Evolutionary conservation across 192 early-diverging fungal species (phyloP), one percentile per base, ranked within the genome.

Genomic region (Coemansia sp.): DNA sequence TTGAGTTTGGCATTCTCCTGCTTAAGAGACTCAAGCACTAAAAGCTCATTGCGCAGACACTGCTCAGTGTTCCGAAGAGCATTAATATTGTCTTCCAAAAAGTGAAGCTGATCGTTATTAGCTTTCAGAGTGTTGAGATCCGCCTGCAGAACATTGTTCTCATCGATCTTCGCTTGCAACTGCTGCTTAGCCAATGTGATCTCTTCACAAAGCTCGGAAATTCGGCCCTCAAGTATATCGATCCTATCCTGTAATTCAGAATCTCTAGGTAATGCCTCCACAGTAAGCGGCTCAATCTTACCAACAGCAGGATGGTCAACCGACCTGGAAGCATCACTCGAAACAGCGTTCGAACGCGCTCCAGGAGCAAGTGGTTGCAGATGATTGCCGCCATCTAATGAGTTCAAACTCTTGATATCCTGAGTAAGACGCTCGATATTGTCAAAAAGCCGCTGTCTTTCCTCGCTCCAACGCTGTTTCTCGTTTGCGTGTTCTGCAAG

Each of bases 401-500:
- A 57, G 18, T 74, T 65, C 18, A 74, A 52, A 42, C 63, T 66
- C 10, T 52, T 67, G 23, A 71, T 61, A 41, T 81, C 79, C 40
- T 62, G 74, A 18, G 64, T 70, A 4, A 81, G 65, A 1, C 79
- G 79, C 52, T 81, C 79, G 26, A 69, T 70, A 59, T 81, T 81
- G 74, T 81, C 79, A 32, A 81, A 50, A 18, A 81, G 62, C 5
- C 79, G 79, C 71, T 81, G 79, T 16, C 71, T 58, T 61, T 81
- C 79, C 44, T 76, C 79, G 16, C 41, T 23, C 79, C 79, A 81
- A 16, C 32, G 62, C 8, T 37, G 32, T 41, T 70, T 59, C 2
- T 72, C 71, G n/a, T 73, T 61, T 32, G 64, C 61, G 26, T 82
- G 63, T 19, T 73, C 65, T 21, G 61, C 49, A 12, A 56, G 54